phyloP scores from a whole-genome alignment of 495 filamentous ascomycete species.

The Tuber brumale region DNA sequence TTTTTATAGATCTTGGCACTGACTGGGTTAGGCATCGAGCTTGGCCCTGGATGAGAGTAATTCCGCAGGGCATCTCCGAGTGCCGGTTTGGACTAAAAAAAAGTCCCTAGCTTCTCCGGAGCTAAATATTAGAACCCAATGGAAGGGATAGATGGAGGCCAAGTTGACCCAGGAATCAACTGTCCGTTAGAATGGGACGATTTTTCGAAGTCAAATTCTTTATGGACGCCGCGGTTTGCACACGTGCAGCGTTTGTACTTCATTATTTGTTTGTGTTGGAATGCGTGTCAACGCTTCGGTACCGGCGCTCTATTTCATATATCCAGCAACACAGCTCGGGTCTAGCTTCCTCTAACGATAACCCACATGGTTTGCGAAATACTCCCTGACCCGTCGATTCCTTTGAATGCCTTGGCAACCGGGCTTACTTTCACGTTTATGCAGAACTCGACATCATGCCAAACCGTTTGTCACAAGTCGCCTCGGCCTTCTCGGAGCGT shows the following conservation, averaged over 20 bases:
- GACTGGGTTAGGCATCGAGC: conserved; percentile 35
- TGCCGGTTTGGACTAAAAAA: conserved; percentile 50
- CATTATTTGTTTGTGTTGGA: conserved; percentile 3
- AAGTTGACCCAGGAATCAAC: conserved; percentile 48
- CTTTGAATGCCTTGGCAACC: neutral
- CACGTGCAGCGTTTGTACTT: conserved; percentile 45
- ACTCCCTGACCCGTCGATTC: conserved; percentile 13
- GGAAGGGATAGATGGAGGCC: conserved; percentile 47
- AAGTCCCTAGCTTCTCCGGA: conserved; percentile 44
- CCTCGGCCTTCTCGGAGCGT: conserved; percentile 52
- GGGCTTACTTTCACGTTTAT: conserved; percentile 19
- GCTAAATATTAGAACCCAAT: conserved; percentile 45
- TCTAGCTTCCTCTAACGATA: conserved; percentile 53
- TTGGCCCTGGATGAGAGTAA: conserved; percentile 49
- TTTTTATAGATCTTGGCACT: conserved; percentile 37
- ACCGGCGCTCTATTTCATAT: conserved; percentile 10
- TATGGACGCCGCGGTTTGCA: conserved; percentile 47
- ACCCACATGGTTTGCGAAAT: conserved; percentile 49
- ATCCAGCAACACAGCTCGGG: conserved; percentile 46
- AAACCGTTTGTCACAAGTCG: conserved; percentile 54
- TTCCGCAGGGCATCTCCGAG: conserved; percentile 48
- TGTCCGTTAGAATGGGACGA: conserved; percentile 43
- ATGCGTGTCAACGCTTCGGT: conserved; percentile 2
- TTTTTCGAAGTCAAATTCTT: conserved; percentile 49
- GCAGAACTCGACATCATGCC: conserved; percentile 57